phyloP scores from a whole-genome alignment of 257 asterid genomes.

The Rauvolfia tetraphylla region DNA sequence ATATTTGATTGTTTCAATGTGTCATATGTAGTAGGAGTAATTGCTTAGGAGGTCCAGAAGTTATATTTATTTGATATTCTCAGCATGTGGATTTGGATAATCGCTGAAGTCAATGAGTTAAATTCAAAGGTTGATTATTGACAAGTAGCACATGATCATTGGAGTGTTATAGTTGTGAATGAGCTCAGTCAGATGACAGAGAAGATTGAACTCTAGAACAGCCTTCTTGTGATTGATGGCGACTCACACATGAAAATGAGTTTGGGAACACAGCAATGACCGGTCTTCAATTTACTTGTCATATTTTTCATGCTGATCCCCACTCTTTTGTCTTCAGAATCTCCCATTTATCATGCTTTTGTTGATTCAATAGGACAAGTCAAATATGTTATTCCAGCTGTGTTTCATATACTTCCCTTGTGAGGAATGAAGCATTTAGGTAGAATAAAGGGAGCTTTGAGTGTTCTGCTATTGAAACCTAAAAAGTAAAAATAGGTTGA shows the following conservation, averaged over 20 bases:
- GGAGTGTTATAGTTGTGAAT: slow-evolving; percentile 20
- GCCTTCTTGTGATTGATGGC: slow-evolving; percentile 5
- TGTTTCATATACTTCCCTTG: not conserved
- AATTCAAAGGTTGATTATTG: not conserved
- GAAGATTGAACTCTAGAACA: slow-evolving; percentile 11
- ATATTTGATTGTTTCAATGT: slow-evolving; percentile 2
- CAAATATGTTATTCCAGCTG: not conserved
- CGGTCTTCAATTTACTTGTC: not conserved
- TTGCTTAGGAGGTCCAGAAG: slow-evolving; percentile 1
- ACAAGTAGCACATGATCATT: slow-evolving; percentile 23
- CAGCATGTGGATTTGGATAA: not conserved
- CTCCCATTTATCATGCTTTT: not conserved
- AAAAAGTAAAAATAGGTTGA: not conserved
- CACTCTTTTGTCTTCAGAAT: not conserved
- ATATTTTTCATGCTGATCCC: not conserved
- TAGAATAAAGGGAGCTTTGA: no score
- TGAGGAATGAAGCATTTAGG: not conserved
- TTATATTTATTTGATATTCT: not conserved
- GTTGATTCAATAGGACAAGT: not conserved
- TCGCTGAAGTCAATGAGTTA: slow-evolving; percentile 24
- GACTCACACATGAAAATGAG: not conserved
- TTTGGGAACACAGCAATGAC: not conserved
- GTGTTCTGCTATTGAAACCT: not conserved
- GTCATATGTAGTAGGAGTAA: not conserved
- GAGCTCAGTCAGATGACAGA: slow-evolving; percentile 22